Percentiles rank a stretch among this genome's conserved stretches.
Conservation (phyloP, 179 eudicot species). For the Gypsophila paniculata region DNA sequence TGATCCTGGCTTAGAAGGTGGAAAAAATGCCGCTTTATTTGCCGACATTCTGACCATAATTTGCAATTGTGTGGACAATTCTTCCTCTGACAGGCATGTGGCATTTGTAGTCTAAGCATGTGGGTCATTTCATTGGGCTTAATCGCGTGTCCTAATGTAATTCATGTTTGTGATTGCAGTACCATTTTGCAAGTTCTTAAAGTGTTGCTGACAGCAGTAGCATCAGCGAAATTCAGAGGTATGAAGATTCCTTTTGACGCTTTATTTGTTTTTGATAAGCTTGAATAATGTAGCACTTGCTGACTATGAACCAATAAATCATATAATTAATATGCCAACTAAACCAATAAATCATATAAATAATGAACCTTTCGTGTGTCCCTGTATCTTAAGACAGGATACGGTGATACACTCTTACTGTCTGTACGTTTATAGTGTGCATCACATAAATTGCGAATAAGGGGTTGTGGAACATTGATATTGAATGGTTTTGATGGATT, state of each 20-base stretch:
- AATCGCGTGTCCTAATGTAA: constrained; percentile 16
- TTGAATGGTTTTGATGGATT: constrained; percentile 12
- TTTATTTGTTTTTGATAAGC: not conserved
- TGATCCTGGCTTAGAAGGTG: constrained; percentile 96
- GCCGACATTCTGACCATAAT: constrained; percentile 78
- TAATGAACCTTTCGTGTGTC: too few relatives aligned
- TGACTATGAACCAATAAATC: too few relatives aligned
- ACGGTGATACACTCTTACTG: too few relatives aligned
- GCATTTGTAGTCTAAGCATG: not conserved
- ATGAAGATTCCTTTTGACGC: constrained; percentile 19
- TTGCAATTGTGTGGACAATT: constrained; percentile 84
- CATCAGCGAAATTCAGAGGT: constrained; percentile 92
- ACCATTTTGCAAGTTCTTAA: constrained; percentile 91
- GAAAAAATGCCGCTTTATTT: constrained; percentile 61
- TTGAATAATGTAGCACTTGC: constrained; percentile 7
- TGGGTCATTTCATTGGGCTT: constrained; percentile 3
- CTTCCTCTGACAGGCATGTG: constrained; percentile 81
- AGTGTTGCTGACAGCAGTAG: constrained; percentile 94
- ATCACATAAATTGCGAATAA: too few relatives aligned
- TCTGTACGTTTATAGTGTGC: too few relatives aligned
- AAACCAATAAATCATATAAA: too few relatives aligned
- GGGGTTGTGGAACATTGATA: too few relatives aligned
- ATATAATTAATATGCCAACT: too few relatives aligned
- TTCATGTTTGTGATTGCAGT: constrained; percentile 47
- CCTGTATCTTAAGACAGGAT: too few relatives aligned